These are phyloP conservation scores for Ascochyta pisi DNA, from an alignment of 2,329 filamentous ascomycete genomes.

Conservation along the genomic window DNA sequence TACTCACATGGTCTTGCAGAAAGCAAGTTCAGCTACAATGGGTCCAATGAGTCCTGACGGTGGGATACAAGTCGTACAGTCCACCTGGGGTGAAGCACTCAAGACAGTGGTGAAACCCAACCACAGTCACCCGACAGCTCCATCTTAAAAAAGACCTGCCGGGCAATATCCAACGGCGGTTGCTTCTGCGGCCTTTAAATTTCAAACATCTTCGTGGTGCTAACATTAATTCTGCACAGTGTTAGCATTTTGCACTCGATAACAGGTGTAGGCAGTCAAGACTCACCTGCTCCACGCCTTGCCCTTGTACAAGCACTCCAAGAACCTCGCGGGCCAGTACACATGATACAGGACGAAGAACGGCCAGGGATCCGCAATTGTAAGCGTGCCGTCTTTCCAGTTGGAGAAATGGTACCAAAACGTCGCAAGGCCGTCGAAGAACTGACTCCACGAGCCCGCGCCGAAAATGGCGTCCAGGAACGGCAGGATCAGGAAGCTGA, in stretches of 20 bases:
- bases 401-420: slow-evolving; percentile 53
- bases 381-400: slow-evolving; percentile 60
- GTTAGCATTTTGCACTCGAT: not conserved
- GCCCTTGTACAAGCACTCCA: slow-evolving; percentile 53
- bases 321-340: slow-evolving; percentile 62
- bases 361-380: slow-evolving; percentile 58
- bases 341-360: slow-evolving; percentile 61
- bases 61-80: not conserved
- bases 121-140: not conserved
- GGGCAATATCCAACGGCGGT: not conserved
- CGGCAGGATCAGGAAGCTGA: slow-evolving; percentile 56
- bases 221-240: slow-evolving; percentile 65
- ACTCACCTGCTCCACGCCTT: slow-evolving; percentile 61
- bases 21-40: not conserved
- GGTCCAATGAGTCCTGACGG: no score
- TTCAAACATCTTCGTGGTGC: slow-evolving; percentile 66
- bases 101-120: not conserved
- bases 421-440: slow-evolving; percentile 31
- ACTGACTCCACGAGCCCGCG: slow-evolving; percentile 22
- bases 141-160: not conserved
- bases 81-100: not conserved
- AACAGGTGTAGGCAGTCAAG: not conserved
- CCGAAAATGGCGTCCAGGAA: slow-evolving; percentile 37
- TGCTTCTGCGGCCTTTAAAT: not conserved
- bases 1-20: not conserved